Evolutionary conservation across 2,329 filamentous ascomycete species (phyloP).

Genomic region (Tympanopsis confertula): DNA sequence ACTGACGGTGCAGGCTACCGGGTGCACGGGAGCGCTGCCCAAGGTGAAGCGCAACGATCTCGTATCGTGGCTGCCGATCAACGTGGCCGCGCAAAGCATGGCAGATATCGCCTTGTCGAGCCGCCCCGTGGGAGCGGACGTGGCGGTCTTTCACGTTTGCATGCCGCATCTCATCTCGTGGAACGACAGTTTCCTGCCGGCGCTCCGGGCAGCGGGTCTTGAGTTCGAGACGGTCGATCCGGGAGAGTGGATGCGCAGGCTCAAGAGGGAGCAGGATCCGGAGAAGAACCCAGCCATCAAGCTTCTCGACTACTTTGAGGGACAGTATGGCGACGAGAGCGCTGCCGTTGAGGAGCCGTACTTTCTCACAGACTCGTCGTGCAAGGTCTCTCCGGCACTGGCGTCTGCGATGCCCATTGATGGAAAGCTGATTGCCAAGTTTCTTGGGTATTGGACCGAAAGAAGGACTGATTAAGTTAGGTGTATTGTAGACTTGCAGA

Average conservation of each 20-base stretch:
- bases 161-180: constrained; percentile 19
- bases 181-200: constrained; percentile 16
- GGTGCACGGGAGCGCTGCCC: constrained; percentile 6
- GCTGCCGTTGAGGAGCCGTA: no score
- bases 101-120: constrained; percentile 10
- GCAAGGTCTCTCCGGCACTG: no score
- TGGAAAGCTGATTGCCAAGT: no score
- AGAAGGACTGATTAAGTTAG: no score
- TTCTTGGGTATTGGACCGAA: no score
- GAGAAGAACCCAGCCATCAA: constrained; percentile 12
- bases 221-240: constrained; percentile 19
- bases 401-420: no score
- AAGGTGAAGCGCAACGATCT: constrained; percentile 10
- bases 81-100: constrained; percentile 12
- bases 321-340: constrained; percentile 6
- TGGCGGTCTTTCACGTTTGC: constrained; percentile 12
- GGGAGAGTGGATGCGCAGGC: constrained; percentile 16
- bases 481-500: no score
- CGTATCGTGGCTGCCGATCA: constrained; percentile 18
- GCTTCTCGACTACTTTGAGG: constrained; percentile 12
- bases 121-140: constrained; percentile 1
- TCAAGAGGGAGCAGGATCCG: constrained; percentile 10
- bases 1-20: constrained; percentile 6
- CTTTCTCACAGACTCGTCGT: no score
- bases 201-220: constrained; percentile 15